Conservation (phyloP, 306 rosid species). For the Hippophae tibetana region DNA sequence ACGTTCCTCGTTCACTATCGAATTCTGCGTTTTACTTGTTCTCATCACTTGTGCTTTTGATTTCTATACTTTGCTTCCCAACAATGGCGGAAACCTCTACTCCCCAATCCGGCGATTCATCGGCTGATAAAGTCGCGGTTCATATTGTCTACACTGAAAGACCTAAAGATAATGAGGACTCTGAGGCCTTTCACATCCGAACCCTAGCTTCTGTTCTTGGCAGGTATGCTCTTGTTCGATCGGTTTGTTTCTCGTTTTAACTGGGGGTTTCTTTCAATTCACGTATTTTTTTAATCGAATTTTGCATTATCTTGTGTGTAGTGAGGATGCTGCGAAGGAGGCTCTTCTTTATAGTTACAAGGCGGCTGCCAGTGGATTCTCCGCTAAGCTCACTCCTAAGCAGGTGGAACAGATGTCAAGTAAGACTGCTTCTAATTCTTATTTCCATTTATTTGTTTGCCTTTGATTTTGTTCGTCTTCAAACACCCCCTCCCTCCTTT, state of each 20-base stretch:
- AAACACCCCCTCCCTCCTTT: too few relatives aligned
- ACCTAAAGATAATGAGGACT: slow-evolving; percentile 47
- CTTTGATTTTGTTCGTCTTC: not conserved
- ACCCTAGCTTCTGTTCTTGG: slow-evolving; percentile 83
- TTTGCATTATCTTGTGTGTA: slow-evolving; percentile 9
- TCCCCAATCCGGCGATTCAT: slow-evolving; percentile 11
- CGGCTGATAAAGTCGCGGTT: slow-evolving; percentile 38
- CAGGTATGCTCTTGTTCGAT: slow-evolving; percentile 35
- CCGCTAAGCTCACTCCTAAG: slow-evolving; percentile 78
- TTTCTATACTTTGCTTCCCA: slow-evolving; percentile 9
- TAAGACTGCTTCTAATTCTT: slow-evolving; percentile 10
- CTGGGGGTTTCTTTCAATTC: not conserved
- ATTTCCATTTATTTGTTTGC: not conserved
- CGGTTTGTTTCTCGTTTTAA: slow-evolving; percentile 17
- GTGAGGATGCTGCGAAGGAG: slow-evolving; percentile 87
- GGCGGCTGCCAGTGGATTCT: slow-evolving; percentile 80
- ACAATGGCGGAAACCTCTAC: slow-evolving; percentile 40
- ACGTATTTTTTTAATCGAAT: not conserved
- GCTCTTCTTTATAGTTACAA: slow-evolving; percentile 87
- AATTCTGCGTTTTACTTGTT: too few relatives aligned
- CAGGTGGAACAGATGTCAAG: slow-evolving; percentile 43
- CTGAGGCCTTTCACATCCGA: slow-evolving; percentile 70
- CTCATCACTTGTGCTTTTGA: not conserved
- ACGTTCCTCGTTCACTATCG: too few relatives aligned
- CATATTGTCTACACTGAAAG: slow-evolving; percentile 76